Percentiles rank a stretch among this genome's conserved stretches.
Evolutionary conservation across 257 asterid genomes (phyloP).

Genomic region (Nicotiana attenuata): DNA sequence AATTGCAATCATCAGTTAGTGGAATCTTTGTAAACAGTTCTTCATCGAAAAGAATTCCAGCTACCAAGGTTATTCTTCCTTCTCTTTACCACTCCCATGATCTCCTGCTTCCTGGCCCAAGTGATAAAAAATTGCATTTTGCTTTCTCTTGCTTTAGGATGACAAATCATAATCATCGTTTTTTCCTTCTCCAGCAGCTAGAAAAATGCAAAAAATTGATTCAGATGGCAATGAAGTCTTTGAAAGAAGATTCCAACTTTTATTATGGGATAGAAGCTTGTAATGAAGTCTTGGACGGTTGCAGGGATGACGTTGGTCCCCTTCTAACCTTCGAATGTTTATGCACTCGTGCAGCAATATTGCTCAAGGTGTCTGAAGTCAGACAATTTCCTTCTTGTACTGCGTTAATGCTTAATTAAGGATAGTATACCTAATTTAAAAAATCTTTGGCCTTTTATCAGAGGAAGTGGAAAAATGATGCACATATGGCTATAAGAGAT

Average conservation of each 20-base stretch:
- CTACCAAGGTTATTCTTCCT: conserved; percentile 49
- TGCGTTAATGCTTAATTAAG: background rate
- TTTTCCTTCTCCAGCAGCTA: conserved; percentile 34
- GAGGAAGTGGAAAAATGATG: conserved; percentile 90
- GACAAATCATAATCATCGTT: background rate
- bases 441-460: conserved; percentile 20
- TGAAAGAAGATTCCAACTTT: conserved; percentile 52
- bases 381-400: background rate
- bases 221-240: conserved; percentile 63
- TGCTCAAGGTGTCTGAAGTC: conserved; percentile 65
- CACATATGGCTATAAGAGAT: conserved; percentile 86
- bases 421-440: background rate
- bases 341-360: conserved; percentile 83
- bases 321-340: conserved; percentile 63
- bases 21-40: conserved; percentile 39
- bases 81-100: conserved; percentile 3
- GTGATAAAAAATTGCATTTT: conserved; percentile 16
- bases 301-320: conserved; percentile 60
- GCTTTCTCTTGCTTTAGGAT: background rate
- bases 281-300: conserved; percentile 79
- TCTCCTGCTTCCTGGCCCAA: conserved; percentile 9
- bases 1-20: conserved; percentile 40
- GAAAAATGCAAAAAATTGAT: conserved; percentile 74
- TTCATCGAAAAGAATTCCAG: conserved; percentile 31
- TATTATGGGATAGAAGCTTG: conserved; percentile 87